A percentile compares a stretch with the other conserved stretches of the same genome.
Conservation (phyloP, 345 rosid species). For the Microcos paniculata region DNA sequence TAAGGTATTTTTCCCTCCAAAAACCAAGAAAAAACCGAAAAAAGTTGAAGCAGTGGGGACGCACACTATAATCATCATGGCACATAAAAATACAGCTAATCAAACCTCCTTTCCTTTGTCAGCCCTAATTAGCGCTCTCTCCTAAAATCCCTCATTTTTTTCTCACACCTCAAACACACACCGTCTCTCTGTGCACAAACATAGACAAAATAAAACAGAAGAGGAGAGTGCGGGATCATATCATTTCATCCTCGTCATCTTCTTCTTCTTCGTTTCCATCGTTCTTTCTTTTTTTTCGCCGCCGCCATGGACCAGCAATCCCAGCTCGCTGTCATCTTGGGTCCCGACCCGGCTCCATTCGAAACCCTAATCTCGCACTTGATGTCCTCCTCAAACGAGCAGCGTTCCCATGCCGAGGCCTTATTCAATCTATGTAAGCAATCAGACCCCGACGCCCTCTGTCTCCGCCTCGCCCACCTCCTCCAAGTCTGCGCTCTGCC, state of each 20-base stretch:
- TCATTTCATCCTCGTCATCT: background rate
- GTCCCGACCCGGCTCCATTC: slow-evolving; percentile 78
- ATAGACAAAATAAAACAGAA: background rate
- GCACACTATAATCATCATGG: background rate
- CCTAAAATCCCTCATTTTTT: background rate
- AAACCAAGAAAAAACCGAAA: background rate
- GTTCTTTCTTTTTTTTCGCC: background rate
- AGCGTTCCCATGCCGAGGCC: slow-evolving; percentile 83
- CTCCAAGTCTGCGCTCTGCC: slow-evolving; percentile 70
- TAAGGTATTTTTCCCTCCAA: background rate
- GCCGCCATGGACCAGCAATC: slow-evolving; percentile 82
- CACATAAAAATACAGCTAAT: slow-evolving; percentile 6
- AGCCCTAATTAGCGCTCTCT: slow-evolving; percentile 7
- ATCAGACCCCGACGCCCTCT: slow-evolving; percentile 78
- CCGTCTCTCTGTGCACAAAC: background rate
- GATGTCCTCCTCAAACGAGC: slow-evolving; percentile 94
- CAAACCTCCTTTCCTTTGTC: background rate
- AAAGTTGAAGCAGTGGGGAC: background rate
- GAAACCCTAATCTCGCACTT: slow-evolving; percentile 84
- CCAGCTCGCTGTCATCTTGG: slow-evolving; percentile 78
- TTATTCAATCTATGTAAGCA: slow-evolving; percentile 90
- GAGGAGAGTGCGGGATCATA: background rate
- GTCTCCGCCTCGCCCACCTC: slow-evolving; percentile 79
- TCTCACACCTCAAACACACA: background rate
- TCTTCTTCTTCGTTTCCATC: background rate